Percentiles rank a stretch among this genome's conserved stretches.
phyloP scores from a whole-genome alignment of 371 early-diverging fungal genomes.

The Apophysomyces elegans region DNA sequence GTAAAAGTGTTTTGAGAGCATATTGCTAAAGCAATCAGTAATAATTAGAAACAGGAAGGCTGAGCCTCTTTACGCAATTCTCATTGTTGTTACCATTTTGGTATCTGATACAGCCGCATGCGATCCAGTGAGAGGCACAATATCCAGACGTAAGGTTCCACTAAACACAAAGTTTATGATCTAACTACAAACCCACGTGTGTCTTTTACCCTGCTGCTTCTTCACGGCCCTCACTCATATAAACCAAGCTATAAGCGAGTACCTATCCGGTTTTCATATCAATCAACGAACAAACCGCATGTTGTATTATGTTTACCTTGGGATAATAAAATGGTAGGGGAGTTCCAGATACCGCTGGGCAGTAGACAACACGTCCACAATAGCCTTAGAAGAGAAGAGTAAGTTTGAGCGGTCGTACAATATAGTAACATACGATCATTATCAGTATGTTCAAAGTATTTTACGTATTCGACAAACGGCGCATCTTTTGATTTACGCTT shows the following conservation, averaged over 20 bases:
- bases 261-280: slow-evolving; percentile 31
- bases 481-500: slow-evolving; percentile 68
- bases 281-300: neutral
- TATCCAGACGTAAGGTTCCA: slow-evolving; percentile 35
- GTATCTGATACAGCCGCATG: slow-evolving; percentile 27
- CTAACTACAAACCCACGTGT: neutral
- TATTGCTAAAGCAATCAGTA: slow-evolving; percentile 52
- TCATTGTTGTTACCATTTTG: slow-evolving; percentile 54
- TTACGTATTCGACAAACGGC: slow-evolving; percentile 43
- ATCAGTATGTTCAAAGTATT: slow-evolving; percentile 32
- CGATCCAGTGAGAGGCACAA: slow-evolving; percentile 27
- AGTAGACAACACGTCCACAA: slow-evolving; percentile 30
- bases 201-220: slow-evolving; percentile 3
- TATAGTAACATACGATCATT: neutral
- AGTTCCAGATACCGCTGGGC: slow-evolving; percentile 15
- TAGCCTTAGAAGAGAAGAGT: slow-evolving; percentile 9
- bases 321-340: slow-evolving; percentile 78
- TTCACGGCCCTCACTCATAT: slow-evolving; percentile 6
- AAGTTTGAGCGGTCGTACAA: neutral
- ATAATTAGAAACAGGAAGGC: slow-evolving; percentile 12
- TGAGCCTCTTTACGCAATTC: neutral
- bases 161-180: slow-evolving; percentile 1
- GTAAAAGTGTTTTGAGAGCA: slow-evolving; percentile 66
- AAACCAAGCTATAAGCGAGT: slow-evolving; percentile 48
- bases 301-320: slow-evolving; percentile 52